Evolutionary conservation across 495 filamentous ascomycete species (phyloP).

Genomic region (Acidomyces sp.): DNA sequence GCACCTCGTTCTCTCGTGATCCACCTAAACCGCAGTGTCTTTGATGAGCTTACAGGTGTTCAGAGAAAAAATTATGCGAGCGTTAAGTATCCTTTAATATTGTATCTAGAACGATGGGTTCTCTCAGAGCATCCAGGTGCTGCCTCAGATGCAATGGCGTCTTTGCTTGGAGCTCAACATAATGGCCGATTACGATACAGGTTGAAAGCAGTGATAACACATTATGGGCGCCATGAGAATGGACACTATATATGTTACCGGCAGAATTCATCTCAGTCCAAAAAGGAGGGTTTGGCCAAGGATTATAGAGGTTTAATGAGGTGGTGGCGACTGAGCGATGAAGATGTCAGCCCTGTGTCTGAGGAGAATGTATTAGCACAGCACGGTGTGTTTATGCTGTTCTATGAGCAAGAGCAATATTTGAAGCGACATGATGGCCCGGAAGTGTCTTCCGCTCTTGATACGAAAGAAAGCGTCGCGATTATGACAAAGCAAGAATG

Average conservation of each 20-base stretch:
- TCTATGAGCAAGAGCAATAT: slow-evolving; percentile 54
- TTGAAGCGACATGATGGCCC: no score
- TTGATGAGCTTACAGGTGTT: slow-evolving; percentile 64
- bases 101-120: slow-evolving; percentile 72
- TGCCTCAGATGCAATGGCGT: slow-evolving; percentile 39
- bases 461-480: neutral
- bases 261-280: slow-evolving; percentile 37
- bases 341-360: slow-evolving; percentile 59
- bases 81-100: slow-evolving; percentile 56
- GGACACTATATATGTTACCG: slow-evolving; percentile 92
- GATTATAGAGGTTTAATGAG: slow-evolving; percentile 4
- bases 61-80: slow-evolving; percentile 70
- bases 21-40: slow-evolving; percentile 84
- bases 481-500: neutral
- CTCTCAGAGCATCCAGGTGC: slow-evolving; percentile 26
- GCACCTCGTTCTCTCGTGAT: slow-evolving; percentile 65
- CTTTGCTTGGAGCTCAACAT: slow-evolving; percentile 42
- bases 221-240: slow-evolving; percentile 83
- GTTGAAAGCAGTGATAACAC: slow-evolving; percentile 73
- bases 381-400: slow-evolving; percentile 90
- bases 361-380: slow-evolving; percentile 63
- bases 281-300: slow-evolving; percentile 1
- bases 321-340: slow-evolving; percentile 83
- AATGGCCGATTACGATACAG: slow-evolving; percentile 48
- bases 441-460: neutral